These are phyloP conservation scores for Gautieria morchelliformis DNA, from an alignment of 768 basidiomycete species.

Conservation along the genomic window DNA sequence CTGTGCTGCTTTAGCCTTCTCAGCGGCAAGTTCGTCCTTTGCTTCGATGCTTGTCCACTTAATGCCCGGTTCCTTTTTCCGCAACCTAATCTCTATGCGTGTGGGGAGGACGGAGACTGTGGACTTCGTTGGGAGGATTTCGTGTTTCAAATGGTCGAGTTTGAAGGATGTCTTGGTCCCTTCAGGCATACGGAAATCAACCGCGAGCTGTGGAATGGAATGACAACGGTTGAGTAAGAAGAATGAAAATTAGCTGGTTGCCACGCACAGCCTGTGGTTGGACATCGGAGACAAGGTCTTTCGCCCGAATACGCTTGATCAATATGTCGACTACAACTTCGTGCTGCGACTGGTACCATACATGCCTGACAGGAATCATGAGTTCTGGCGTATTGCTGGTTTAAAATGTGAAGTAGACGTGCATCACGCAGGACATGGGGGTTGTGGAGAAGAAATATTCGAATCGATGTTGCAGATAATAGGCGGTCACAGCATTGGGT, in stretches of 20 bases:
- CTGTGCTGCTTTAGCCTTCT: conserved; percentile 9
- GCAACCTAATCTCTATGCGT: conserved; percentile 7
- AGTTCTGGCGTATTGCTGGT: not conserved
- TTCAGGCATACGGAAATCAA: conserved; percentile 4
- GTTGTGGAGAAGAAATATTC: not conserved
- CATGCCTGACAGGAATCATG: conserved; percentile 7
- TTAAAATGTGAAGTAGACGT: not conserved
- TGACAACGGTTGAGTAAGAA: not conserved
- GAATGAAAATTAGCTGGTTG: not conserved
- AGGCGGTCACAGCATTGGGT: not conserved
- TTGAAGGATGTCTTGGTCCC: not conserved
- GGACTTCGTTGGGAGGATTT: conserved; percentile 5
- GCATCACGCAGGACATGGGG: not conserved
- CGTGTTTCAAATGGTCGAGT: conserved; percentile 1
- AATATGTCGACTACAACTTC: conserved; percentile 8
- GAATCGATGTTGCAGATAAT: not conserved
- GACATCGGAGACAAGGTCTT: not conserved
- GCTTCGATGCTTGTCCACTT: conserved; percentile 10
- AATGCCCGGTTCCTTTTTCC: conserved; percentile 8
- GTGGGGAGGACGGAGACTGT: conserved; percentile 5
- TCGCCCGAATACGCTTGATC: conserved; percentile 5
- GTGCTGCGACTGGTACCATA: conserved; percentile 9
- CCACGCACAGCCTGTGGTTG: conserved; percentile 1
- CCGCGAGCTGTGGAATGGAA: not conserved
- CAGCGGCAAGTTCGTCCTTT: conserved; percentile 6